Evolutionary conservation across 768 basidiomycete species (phyloP).

Genomic region (Lyophyllum decastes): DNA sequence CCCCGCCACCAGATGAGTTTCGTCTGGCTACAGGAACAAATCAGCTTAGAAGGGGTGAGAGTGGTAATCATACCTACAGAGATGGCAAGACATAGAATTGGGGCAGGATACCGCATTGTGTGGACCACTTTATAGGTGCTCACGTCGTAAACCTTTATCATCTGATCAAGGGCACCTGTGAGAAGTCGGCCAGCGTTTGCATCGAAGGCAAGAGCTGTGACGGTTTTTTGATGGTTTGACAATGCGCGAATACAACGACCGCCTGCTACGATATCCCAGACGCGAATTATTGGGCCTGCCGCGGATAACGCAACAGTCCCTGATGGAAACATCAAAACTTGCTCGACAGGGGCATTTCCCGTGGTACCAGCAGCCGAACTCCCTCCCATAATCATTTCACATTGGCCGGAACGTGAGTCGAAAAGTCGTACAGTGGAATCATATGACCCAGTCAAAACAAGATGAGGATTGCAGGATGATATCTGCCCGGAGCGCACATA

Average conservation of each 20-base stretch:
- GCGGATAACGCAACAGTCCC: slow-evolving; percentile 83
- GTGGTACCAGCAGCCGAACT: slow-evolving; percentile 28
- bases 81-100: slow-evolving; percentile 85
- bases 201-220: slow-evolving; percentile 87
- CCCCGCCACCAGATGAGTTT: slow-evolving; percentile 95
- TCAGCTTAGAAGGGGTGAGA: neutral
- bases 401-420: slow-evolving; percentile 81
- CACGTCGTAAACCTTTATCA: slow-evolving; percentile 99
- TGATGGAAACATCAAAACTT: slow-evolving; percentile 91
- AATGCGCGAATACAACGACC: slow-evolving; percentile 87
- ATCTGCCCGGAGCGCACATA: slow-evolving; percentile 95
- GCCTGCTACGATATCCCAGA: slow-evolving; percentile 94
- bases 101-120: slow-evolving; percentile 97
- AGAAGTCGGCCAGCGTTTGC: slow-evolving; percentile 74
- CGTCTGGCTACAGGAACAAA: slow-evolving; percentile 72
- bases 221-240: slow-evolving; percentile 98
- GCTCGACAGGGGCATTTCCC: slow-evolving; percentile 76
- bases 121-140: slow-evolving; percentile 94
- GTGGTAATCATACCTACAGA: slow-evolving; percentile 61
- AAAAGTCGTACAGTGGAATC: slow-evolving; percentile 89
- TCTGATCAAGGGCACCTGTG: slow-evolving; percentile 91
- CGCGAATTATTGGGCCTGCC: slow-evolving; percentile 88
- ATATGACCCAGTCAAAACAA: slow-evolving; percentile 92
- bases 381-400: slow-evolving; percentile 80
- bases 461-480: slow-evolving; percentile 76